Evolutionary conservation across 2,329 filamentous ascomycete genomes (phyloP).

Genomic region (Macrophomina pseudophaseolina): DNA sequence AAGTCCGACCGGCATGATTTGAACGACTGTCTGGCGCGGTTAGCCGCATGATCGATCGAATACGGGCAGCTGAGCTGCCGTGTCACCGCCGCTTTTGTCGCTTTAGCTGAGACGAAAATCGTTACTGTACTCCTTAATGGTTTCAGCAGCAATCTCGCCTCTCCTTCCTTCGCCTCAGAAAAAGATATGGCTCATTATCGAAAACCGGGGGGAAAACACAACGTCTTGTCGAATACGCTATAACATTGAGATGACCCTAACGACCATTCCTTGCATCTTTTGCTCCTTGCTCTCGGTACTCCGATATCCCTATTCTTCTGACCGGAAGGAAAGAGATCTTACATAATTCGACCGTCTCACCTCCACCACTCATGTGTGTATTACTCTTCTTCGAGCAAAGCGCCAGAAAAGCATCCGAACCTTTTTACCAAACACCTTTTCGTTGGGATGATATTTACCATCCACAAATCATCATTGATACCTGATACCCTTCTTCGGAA

Average conservation of each 20-base stretch:
- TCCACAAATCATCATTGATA: conserved; percentile 16
- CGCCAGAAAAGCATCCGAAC: neutral
- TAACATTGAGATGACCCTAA: conserved; percentile 20
- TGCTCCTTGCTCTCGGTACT: conserved; percentile 11
- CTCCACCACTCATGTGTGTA: neutral
- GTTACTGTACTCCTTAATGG: neutral
- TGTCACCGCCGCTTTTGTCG: conserved; percentile 5
- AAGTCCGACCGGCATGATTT: conserved; percentile 40
- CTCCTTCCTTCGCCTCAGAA: neutral
- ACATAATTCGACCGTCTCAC: conserved; percentile 8
- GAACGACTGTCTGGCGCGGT: neutral
- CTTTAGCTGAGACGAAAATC: conserved; percentile 2
- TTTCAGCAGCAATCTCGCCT: conserved; percentile 5
- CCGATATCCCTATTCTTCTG: neutral
- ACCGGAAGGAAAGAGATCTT: neutral
- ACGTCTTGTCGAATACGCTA: neutral
- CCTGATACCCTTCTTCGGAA: conserved; percentile 25
- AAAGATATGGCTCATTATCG: neutral
- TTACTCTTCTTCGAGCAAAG: neutral
- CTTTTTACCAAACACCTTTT: neutral
- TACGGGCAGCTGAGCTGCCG: conserved; percentile 1
- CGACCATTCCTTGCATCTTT: conserved; percentile 14
- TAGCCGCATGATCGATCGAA: neutral
- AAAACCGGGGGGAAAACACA: neutral
- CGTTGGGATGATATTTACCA: neutral